These are phyloP conservation scores for Allium cepa DNA, from an alignment of 106 monocot species.

Conservation along the genomic window DNA sequence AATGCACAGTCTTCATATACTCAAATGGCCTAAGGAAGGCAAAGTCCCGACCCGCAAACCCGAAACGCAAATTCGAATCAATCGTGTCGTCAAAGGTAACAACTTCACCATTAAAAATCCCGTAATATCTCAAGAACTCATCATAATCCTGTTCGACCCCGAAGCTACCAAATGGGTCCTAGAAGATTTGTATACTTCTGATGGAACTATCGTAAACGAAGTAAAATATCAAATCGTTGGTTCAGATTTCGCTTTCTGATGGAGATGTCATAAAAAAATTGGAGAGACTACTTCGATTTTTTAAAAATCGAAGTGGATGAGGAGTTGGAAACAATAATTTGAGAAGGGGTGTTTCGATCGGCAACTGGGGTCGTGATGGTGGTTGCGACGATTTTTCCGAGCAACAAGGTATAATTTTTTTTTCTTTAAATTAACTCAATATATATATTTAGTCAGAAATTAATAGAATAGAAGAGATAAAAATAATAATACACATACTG, in stretches of 20 bases:
- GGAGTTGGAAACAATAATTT: neutral
- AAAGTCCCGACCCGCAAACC: slow-evolving; percentile 30
- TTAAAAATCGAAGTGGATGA: slow-evolving; percentile 18
- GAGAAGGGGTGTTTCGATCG: neutral
- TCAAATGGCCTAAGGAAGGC: slow-evolving; percentile 46
- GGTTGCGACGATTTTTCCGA: too few relatives aligned
- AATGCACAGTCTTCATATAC: slow-evolving; percentile 18
- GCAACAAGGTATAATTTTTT: too few relatives aligned
- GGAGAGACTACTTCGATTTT: slow-evolving; percentile 44
- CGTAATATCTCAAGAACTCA: slow-evolving; percentile 70
- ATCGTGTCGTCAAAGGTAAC: slow-evolving; percentile 72
- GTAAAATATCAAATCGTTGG: too few relatives aligned
- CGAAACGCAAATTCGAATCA: slow-evolving; percentile 35
- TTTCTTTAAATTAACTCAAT: too few relatives aligned
- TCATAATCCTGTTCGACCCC: slow-evolving; percentile 28
- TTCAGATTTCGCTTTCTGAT: too few relatives aligned
- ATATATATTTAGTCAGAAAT: too few relatives aligned
- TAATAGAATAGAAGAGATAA: too few relatives aligned
- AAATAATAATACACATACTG: too few relatives aligned
- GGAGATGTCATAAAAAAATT: slow-evolving; percentile 34
- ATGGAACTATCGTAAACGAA: slow-evolving; percentile 80
- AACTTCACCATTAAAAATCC: slow-evolving; percentile 67
- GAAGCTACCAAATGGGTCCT: slow-evolving; percentile 34
- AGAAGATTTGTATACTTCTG: slow-evolving; percentile 65
- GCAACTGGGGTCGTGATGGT: too few relatives aligned